These are phyloP conservation scores for Gossypium davidsonii DNA, from an alignment of 441 rosid species.

Conservation along the genomic window DNA sequence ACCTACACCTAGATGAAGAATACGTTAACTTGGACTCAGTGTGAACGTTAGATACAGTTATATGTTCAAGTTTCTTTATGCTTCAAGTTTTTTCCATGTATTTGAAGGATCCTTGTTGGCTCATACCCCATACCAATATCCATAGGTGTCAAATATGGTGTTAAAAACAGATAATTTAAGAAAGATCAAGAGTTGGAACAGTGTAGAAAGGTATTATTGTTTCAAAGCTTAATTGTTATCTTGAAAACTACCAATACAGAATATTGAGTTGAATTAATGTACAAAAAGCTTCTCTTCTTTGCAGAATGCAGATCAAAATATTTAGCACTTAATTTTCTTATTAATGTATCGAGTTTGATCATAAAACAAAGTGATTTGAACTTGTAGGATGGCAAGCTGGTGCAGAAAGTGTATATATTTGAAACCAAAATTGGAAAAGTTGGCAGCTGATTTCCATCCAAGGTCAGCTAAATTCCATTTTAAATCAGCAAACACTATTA, in stretches of 20 bases:
- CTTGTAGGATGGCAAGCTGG: slow-evolving; percentile 91
- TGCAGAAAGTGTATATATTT: slow-evolving; percentile 88
- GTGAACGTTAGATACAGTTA: neutral
- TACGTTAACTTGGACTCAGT: neutral
- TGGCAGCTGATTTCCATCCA: slow-evolving; percentile 78
- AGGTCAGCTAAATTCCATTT: slow-evolving; percentile 40
- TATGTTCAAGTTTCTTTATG: too few species aligned
- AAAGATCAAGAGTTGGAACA: neutral
- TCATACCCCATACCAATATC: neutral
- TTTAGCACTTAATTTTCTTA: neutral
- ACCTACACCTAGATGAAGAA: too few species aligned
- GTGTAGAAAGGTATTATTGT: neutral
- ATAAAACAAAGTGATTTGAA: slow-evolving; percentile 17
- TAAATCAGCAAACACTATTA: neutral
- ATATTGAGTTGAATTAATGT: neutral
- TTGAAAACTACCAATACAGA: neutral
- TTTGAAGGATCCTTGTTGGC: neutral
- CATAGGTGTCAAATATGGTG: neutral
- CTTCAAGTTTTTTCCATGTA: too few species aligned
- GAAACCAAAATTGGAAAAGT: slow-evolving; percentile 77
- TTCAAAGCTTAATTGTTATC: neutral
- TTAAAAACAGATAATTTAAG: neutral
- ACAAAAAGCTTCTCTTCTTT: neutral
- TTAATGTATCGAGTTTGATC: neutral
- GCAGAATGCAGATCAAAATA: neutral